Base-by-base conservation (phyloP, 179 eudicot genomes). In the Dionaea muscipula region DNA sequence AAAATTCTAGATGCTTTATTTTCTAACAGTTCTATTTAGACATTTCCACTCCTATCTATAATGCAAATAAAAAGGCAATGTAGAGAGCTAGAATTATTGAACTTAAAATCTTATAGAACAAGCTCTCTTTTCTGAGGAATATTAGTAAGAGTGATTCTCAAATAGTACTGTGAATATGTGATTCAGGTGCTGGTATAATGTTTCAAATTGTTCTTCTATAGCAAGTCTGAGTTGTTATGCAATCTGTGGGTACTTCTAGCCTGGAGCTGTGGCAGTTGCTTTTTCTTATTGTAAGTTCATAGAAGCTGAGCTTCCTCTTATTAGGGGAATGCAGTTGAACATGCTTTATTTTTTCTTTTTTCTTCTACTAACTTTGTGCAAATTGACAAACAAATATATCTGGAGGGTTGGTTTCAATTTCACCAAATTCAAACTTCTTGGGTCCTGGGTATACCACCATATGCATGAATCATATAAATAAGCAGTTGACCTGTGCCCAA, bases 161-260 rank as follows among this genome's bases (percentile, higher is more conserved):
- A 69, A 59, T 50, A 70, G 65, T 53, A 64, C 72, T 67, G 49
- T 75, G 78, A 67, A 80, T 70, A 72, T 77, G 75, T 80, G 77
- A 64, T 72, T 80, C 90, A 78, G 86, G 82, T 85, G 86, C 80
- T 77, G 83, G 69, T 78, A 70, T 78, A 57, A 57, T 73, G 75
- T 72, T 68, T 75, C 81, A 66, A 60, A 75, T 65, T 72, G 71
- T 78, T 76, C 87, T 78, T 78, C 86, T 81, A 61, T 85, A 75
- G 75, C 76, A 74, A 72, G 76, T 79, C 75, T 71, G 80, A 69
- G 68, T 81, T 75, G 74, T 52, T 51, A 53, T 81, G 75, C 68
- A 73, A 66, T 84, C 87, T 81, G 83, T 82, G 95, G 81, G 87
- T 86, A 81, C 69, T 77, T 64, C 89, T 77, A 72, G 69, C 81